A percentile compares a stretch with the other conserved stretches of the same genome.
phyloP scores from a whole-genome alignment of 371 early-diverging fungal species.

The Mucor velutinosus region DNA sequence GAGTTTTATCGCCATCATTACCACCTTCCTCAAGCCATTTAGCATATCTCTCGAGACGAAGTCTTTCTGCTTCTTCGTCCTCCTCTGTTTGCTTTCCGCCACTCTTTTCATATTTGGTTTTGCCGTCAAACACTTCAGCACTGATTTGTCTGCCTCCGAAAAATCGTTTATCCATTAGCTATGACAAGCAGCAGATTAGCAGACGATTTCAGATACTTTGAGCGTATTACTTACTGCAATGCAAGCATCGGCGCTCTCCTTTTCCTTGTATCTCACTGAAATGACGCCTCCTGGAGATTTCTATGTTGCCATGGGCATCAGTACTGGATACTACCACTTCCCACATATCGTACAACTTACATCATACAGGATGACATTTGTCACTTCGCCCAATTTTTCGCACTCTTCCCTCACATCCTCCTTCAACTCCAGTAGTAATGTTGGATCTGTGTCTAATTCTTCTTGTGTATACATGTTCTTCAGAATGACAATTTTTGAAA shows the following conservation, averaged over 20 bases:
- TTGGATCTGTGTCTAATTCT: conserved; percentile 90
- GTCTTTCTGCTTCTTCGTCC: conserved; percentile 72
- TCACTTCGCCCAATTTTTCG: conserved; percentile 91
- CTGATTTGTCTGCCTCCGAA: conserved; percentile 84
- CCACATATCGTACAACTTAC: conserved; percentile 46
- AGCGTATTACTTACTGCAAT: conserved; percentile 57
- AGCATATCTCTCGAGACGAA: conserved; percentile 77
- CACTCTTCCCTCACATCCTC: conserved; percentile 94
- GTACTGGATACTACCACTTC: not conserved
- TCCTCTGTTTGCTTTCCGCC: conserved; percentile 52
- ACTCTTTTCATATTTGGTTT: conserved; percentile 61
- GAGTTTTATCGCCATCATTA: conserved; percentile 28
- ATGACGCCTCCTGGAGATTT: conserved; percentile 86
- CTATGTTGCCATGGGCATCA: conserved; percentile 32
- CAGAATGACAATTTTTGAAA: conserved; percentile 82
- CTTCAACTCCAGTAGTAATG: conserved; percentile 85
- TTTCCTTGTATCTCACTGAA: conserved; percentile 86
- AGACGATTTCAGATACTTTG: not conserved
- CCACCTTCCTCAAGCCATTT: conserved; percentile 75
- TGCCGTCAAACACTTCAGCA: conserved; percentile 86
- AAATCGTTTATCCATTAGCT: conserved; percentile 90
- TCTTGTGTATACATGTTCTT: conserved; percentile 92
- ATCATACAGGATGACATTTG: conserved; percentile 86
- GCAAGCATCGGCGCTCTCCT: conserved; percentile 78
- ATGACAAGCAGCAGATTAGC: not conserved